These are phyloP conservation scores for Fusarium luffae DNA, from an alignment of 2,329 filamentous ascomycete genomes.

Conservation along the genomic window DNA sequence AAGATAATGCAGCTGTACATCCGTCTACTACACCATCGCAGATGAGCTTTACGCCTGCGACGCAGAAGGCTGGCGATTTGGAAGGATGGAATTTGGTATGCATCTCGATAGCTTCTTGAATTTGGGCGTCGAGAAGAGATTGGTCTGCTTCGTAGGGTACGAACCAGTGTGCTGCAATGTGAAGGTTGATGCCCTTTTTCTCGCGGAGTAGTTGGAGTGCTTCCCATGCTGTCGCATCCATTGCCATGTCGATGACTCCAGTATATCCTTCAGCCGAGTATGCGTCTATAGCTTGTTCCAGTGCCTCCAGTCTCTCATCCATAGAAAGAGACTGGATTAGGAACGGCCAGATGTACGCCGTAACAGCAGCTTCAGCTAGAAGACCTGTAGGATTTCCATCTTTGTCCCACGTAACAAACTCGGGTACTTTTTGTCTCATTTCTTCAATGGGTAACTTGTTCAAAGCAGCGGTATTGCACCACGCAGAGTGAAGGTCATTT, in stretches of 20 bases:
- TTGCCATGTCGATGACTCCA: conserved; percentile 64
- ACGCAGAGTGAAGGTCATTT: conserved; percentile 62
- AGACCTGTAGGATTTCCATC: conserved; percentile 58
- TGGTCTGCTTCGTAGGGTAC: conserved; percentile 53
- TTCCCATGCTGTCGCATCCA: conserved; percentile 62
- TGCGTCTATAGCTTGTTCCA: conserved; percentile 57
- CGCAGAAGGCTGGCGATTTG: conserved; percentile 46
- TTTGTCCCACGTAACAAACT: conserved; percentile 57
- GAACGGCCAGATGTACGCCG: conserved; percentile 61
- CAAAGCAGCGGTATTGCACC: conserved; percentile 62
- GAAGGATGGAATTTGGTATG: conserved; percentile 44
- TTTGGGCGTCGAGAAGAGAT: conserved; percentile 52
- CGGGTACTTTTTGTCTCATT: conserved; percentile 56
- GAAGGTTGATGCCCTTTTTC: conserved; percentile 51
- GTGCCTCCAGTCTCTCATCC: conserved; percentile 54
- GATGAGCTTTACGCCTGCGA: conserved; percentile 73
- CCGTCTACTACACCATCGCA: conserved; percentile 73
- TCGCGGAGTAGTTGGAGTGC: conserved; percentile 52
- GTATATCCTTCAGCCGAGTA: conserved; percentile 61
- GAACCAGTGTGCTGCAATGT: conserved; percentile 60
- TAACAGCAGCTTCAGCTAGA: conserved; percentile 57
- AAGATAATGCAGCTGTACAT: conserved; percentile 69
- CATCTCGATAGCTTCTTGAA: conserved; percentile 58
- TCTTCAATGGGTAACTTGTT: conserved; percentile 57
- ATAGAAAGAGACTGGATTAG: conserved; percentile 54